Conservation (phyloP, 306 rosid species). For the Inga oerstediana region DNA sequence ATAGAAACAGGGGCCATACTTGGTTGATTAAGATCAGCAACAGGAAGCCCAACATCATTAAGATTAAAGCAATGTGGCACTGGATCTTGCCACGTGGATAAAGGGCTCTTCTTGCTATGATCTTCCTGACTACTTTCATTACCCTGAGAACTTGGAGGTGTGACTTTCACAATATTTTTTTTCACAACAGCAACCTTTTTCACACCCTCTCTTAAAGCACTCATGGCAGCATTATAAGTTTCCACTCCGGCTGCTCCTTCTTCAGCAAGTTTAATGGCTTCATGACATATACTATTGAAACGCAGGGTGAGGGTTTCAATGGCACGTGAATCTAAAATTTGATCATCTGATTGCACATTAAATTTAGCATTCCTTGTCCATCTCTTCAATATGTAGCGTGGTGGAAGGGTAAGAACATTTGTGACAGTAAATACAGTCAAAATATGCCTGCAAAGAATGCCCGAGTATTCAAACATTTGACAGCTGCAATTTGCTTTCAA, state of each 20-base stretch:
- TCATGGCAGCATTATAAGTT: conserved; percentile 66
- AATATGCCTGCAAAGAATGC: conserved; percentile 76
- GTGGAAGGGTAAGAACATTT: conserved; percentile 80
- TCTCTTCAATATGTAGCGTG: conserved; percentile 67
- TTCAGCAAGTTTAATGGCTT: conserved; percentile 75
- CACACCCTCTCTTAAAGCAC: conserved; percentile 58
- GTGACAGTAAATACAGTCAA: conserved; percentile 85
- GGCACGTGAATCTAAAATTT: conserved; percentile 44
- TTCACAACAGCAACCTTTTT: conserved; percentile 52
- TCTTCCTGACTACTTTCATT: conserved; percentile 63
- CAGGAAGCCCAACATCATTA: conserved; percentile 61
- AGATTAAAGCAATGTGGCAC: conserved; percentile 57
- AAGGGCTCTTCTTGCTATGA: conserved; percentile 48
- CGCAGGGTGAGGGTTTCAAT: conserved; percentile 60
- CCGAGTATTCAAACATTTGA: conserved; percentile 85
- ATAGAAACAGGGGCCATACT: conserved; percentile 58
- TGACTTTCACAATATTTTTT: conserved; percentile 60
- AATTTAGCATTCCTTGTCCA: conserved; percentile 78
- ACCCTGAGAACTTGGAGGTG: conserved; percentile 48
- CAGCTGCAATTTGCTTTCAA: conserved; percentile 72
- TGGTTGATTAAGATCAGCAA: conserved; percentile 55
- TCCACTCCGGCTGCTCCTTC: conserved; percentile 70
- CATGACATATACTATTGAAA: conserved; percentile 71
- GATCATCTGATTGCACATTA: conserved; percentile 48
- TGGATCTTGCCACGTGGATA: conserved; percentile 59